These are phyloP conservation scores for Wallemia mellicola DNA, from an alignment of 1,284 basidiomycete genomes.

Conservation along the genomic window DNA sequence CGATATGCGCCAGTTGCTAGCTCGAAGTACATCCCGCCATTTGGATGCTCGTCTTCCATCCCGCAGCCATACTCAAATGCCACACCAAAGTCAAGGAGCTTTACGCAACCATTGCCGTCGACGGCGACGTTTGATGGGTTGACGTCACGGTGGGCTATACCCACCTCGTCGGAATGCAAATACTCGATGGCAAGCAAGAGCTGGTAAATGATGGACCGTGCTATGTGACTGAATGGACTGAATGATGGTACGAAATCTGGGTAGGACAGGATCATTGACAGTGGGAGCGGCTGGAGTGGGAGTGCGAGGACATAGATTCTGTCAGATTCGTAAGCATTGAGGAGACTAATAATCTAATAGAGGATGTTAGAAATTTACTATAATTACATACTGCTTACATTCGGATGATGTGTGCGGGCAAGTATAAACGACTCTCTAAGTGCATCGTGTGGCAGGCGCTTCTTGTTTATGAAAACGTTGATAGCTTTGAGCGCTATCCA, in stretches of 20 bases:
- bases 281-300: not conserved
- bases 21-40: not conserved
- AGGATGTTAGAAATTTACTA: not conserved
- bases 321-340: not conserved
- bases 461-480: not conserved
- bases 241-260: not conserved
- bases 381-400: not conserved
- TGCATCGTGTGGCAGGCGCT: not conserved
- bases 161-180: not conserved
- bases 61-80: not conserved
- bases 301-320: not conserved
- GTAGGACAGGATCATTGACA: not conserved
- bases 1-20: not conserved
- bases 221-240: not conserved
- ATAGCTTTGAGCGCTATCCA: not conserved
- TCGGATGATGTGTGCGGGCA: not conserved
- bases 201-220: not conserved
- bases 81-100: not conserved
- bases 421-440: not conserved
- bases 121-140: not conserved
- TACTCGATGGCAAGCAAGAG: not conserved
- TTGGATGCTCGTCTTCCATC: not conserved
- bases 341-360: not conserved
- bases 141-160: not conserved
- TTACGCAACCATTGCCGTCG: not conserved